Evolutionary conservation across 163 green algal genomes (phyloP).

Genomic region (Scenedesmus sp.): DNA sequence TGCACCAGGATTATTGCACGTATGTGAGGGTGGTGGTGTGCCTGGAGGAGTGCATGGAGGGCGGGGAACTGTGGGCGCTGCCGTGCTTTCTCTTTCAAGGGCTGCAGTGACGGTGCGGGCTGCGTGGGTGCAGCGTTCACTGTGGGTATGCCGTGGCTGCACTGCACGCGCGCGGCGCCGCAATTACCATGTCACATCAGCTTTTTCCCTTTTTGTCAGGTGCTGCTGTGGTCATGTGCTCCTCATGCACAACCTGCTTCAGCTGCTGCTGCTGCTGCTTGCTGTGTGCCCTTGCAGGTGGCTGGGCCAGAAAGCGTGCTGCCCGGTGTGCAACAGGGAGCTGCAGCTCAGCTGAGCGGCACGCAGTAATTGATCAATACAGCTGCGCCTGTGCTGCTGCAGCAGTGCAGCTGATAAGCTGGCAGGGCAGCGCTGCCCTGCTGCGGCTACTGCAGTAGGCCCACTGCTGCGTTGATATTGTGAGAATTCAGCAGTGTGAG

Average conservation of each 20-base stretch:
- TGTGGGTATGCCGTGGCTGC: too few species aligned
- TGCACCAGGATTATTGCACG: too few species aligned
- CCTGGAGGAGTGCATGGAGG: background rate
- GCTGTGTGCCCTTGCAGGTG: background rate
- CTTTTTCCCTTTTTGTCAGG: too few species aligned
- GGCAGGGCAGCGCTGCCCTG: background rate
- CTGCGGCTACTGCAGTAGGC: background rate
- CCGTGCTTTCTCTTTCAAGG: background rate
- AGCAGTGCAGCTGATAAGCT: background rate
- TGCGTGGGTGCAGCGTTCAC: too few species aligned
- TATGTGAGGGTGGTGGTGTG: background rate
- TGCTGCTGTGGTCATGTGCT: too few species aligned
- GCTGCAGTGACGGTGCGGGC: background rate
- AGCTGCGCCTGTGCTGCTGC: background rate
- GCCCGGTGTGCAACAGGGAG: constrained; percentile 48
- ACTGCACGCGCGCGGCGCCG: too few species aligned
- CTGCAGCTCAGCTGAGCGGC: background rate
- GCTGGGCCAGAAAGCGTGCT: constrained; percentile 43
- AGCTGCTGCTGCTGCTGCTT: background rate
- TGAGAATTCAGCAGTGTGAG: too few species aligned
- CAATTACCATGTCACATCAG: too few species aligned
- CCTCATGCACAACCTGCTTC: too few species aligned
- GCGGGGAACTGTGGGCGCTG: background rate
- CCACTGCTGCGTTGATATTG: too few species aligned
- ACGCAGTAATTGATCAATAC: background rate